Evolutionary conservation across 345 rosid genomes (phyloP).

Genomic region (Mangifera indica): DNA sequence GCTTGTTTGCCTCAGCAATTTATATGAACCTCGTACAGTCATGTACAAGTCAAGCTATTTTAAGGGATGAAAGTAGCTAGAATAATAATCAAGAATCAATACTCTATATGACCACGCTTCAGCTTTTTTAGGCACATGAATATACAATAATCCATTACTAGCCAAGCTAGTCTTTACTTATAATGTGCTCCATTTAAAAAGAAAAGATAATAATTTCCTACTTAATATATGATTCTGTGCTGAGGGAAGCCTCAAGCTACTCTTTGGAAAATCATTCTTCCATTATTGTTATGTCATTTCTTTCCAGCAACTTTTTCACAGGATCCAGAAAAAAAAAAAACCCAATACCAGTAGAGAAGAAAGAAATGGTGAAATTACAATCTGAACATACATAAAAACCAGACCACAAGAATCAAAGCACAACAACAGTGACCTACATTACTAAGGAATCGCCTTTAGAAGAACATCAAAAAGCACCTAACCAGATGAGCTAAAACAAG

Average conservation of each 20-base stretch:
- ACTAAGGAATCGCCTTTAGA: neutral
- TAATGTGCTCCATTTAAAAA: neutral
- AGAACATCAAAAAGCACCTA: neutral
- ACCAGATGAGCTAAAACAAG: neutral
- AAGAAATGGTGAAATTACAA: neutral
- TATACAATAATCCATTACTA: too few species aligned
- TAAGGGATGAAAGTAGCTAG: neutral
- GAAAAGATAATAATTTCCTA: neutral
- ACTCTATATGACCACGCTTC: neutral
- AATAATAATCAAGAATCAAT: neutral
- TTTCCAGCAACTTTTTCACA: neutral
- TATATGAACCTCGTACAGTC: too few species aligned
- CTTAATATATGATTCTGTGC: neutral
- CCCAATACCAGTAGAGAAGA: neutral
- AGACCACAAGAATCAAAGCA: neutral
- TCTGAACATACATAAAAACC: neutral
- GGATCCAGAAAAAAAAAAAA: neutral
- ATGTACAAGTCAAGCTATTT: too few species aligned
- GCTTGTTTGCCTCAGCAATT: too few species aligned
- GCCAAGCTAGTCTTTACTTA: neutral
- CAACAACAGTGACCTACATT: neutral
- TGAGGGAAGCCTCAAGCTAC: neutral
- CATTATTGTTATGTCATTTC: neutral
- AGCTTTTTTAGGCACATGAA: neutral
- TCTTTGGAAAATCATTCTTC: neutral